A percentile compares a stretch with the other conserved stretches of the same genome.
Conservation (phyloP, 495 filamentous ascomycete species). For the Penicillium manginii region DNA sequence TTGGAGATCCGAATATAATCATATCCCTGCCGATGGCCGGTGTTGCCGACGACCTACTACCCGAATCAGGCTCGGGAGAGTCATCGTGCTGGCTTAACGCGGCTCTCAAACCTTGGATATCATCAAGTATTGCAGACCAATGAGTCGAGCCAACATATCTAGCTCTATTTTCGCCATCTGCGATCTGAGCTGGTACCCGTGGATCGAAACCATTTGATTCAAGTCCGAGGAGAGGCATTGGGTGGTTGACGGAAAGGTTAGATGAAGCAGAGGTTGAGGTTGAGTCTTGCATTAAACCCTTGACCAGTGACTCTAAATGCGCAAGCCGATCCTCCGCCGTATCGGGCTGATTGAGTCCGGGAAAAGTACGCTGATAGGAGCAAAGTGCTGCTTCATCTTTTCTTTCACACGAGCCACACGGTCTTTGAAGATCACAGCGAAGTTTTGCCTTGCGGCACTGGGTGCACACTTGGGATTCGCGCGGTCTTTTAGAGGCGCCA, state of each 20-base stretch:
- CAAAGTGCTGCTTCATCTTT: neutral
- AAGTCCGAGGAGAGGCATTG: neutral
- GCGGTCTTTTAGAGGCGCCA: neutral
- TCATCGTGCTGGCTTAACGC: neutral
- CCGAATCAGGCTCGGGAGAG: neutral
- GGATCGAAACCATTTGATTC: neutral
- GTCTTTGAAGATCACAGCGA: constrained; percentile 7
- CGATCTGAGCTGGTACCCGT: neutral
- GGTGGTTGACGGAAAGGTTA: neutral
- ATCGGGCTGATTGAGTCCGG: neutral
- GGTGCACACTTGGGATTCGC: constrained; percentile 1
- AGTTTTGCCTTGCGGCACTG: constrained; percentile 6
- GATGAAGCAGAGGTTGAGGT: neutral
- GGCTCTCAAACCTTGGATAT: constrained; percentile 10
- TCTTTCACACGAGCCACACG: neutral
- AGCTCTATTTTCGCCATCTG: neutral
- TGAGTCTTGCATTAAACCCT: constrained; percentile 5
- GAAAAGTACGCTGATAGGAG: neutral
- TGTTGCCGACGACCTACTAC: neutral
- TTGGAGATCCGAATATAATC: constrained; percentile 4
- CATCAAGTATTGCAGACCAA: constrained; percentile 19
- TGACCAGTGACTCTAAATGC: constrained; percentile 12
- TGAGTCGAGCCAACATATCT: constrained; percentile 19
- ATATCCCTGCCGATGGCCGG: neutral
- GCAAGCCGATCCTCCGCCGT: constrained; percentile 12